Percentiles rank a stretch among this genome's conserved stretches.
phyloP scores from a whole-genome alignment of 2,329 filamentous ascomycete genomes.

The Cadophora sp. region DNA sequence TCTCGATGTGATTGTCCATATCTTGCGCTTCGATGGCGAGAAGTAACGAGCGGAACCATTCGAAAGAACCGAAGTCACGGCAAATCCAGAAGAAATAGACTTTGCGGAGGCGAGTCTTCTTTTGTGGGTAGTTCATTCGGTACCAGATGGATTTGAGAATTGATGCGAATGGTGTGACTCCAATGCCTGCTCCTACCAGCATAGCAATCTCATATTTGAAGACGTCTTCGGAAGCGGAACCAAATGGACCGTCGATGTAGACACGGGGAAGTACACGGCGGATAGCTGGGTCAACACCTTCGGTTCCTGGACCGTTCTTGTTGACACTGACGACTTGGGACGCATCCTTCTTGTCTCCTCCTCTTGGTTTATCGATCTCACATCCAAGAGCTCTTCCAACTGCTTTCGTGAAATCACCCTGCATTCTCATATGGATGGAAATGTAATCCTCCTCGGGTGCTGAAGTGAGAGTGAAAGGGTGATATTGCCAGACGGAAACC shows the following conservation, averaged over 20 bases:
- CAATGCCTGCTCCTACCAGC: constrained; percentile 83
- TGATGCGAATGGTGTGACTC: constrained; percentile 85
- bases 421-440: constrained; percentile 82
- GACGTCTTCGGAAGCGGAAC: constrained; percentile 85
- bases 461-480: constrained; percentile 85
- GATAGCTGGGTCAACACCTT: constrained; percentile 72
- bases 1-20: constrained; percentile 83
- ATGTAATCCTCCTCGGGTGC: constrained; percentile 91
- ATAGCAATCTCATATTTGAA: constrained; percentile 87
- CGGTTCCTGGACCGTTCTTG: constrained; percentile 53
- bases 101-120: constrained; percentile 80
- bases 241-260: constrained; percentile 86
- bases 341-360: constrained; percentile 51
- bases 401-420: constrained; percentile 80
- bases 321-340: constrained; percentile 75
- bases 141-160: constrained; percentile 95
- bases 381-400: constrained; percentile 77
- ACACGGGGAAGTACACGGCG: constrained; percentile 78
- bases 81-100: constrained; percentile 96
- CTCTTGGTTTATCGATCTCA: constrained; percentile 68
- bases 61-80: constrained; percentile 85
- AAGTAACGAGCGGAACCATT: constrained; percentile 87
- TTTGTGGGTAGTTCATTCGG: constrained; percentile 85
- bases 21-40: constrained; percentile 88
- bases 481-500: constrained; percentile 87